Base-by-base conservation (phyloP, 306 rosid genomes). In the Pterocarpus macrocarpus region DNA sequence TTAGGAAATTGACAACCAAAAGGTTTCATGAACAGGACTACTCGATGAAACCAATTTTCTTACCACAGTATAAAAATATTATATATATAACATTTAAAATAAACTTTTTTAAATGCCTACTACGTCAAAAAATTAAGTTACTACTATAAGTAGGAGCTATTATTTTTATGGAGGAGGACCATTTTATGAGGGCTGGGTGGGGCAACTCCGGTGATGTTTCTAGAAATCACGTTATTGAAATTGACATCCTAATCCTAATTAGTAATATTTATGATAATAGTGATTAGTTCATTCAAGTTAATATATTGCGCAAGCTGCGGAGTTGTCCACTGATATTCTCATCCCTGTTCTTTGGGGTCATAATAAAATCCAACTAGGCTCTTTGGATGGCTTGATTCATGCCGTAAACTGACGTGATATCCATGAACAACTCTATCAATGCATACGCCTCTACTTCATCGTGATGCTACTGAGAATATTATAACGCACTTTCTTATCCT, bases 331-430 rank as follows among this genome's bases (percentile, higher is more conserved):
- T 57, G 5, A 16, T 79, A n/a, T 33, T 17, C 4, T 35, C 47
- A 16, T 52, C 4, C 64, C 3, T 30, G 74, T 9, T 77, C 50
- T 52, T 53, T 63, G 17, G 35, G 59, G 9, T 57, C 45, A 43
- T 77, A 53, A 78, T 64, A 33, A 83, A 77, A 44, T 77, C 53
- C 84, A 79, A 73, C 53, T 58, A 15, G 53, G 52, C 44, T 1
- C 33, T 64, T 73, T 50, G 36, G 43, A 67, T 16, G 81, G 84
- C 84, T 35, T 73, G 84, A 67, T 73, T 5, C 87, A 61, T 79
- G 87, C 87, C 80, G 36, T 67, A 47, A 58, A 45, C 53, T 73
- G 80, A 78, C 2, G 71, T 16, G 7, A 74, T 74, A 4, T 2
- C 30, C 71, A 36, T 67, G 11, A 7, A 44, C 36, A 78, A 30